These are phyloP conservation scores for Hypoxylon sp. DNA, from an alignment of 2,329 filamentous ascomycete genomes.

Conservation along the genomic window DNA sequence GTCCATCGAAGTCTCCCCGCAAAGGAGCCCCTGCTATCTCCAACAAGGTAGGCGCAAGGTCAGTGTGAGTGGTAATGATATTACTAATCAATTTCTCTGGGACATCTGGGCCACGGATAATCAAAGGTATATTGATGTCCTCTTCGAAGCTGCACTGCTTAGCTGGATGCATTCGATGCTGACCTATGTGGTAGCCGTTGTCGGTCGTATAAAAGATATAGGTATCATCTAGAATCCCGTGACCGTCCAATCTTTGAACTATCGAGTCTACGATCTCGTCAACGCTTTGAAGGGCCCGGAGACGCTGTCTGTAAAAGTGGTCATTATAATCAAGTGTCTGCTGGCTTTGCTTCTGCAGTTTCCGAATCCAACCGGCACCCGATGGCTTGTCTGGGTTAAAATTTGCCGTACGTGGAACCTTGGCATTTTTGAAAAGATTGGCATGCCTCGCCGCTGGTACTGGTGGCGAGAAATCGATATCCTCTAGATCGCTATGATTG, in stretches of 20 bases:
- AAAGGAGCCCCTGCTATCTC: slow-evolving; percentile 59
- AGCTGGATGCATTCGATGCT: slow-evolving; percentile 71
- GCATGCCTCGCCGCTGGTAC: slow-evolving; percentile 72
- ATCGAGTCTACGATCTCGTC: slow-evolving; percentile 69
- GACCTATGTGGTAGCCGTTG: slow-evolving; percentile 73
- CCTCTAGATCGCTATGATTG: slow-evolving; percentile 45
- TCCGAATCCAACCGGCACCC: slow-evolving; percentile 63
- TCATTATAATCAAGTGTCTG: slow-evolving; percentile 64
- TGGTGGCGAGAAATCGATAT: slow-evolving; percentile 64
- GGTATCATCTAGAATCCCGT: slow-evolving; percentile 62
- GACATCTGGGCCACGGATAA: slow-evolving; percentile 70
- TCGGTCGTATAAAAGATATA: slow-evolving; percentile 73
- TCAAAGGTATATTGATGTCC: slow-evolving; percentile 71
- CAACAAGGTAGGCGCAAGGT: slow-evolving; percentile 74
- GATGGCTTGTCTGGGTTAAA: slow-evolving; percentile 73
- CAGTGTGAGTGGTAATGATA: slow-evolving; percentile 72
- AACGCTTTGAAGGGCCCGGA: slow-evolving; percentile 67
- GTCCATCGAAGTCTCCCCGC: slow-evolving; percentile 70
- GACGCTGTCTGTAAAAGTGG: slow-evolving; percentile 65
- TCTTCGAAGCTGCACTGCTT: slow-evolving; percentile 73
- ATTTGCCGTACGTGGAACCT: slow-evolving; percentile 73
- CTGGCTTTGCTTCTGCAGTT: slow-evolving; percentile 58
- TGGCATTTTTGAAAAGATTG: slow-evolving; percentile 71
- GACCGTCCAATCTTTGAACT: slow-evolving; percentile 59
- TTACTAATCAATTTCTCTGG: slow-evolving; percentile 58